Base-by-base conservation (phyloP, 306 rosid genomes). In the Vicia faba region DNA sequence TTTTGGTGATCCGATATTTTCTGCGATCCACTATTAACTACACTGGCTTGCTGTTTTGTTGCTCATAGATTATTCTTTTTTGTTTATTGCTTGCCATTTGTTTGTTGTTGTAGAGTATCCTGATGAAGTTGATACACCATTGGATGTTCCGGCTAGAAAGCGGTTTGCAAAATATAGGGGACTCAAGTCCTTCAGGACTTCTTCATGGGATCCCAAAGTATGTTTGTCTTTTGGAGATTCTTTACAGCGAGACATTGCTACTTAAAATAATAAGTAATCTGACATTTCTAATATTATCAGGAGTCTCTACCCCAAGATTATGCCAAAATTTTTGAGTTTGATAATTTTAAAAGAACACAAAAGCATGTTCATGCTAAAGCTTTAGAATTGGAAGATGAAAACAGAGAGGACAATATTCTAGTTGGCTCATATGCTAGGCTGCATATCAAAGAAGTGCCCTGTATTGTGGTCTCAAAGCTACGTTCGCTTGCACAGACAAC, bases 201-300 rank as follows among this genome's bases (percentile, higher is more conserved):
- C 99, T 23, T 75, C 92, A 39, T 93, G 99, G 97, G 99, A 93
- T 81, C 88, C 99, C 76, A 91, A 86, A 73, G 99, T 93, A 84
- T 53, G 50, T 60, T 61, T 61, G 36, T 59, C 28, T 72, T 64
- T 70, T 53, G 50, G 68, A 57, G 15, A 53, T 51, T 60, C 55
- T 70, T 60, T 62, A 43, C 68, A 61, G 4, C 38, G 7, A 16
- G 38, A 31, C 50, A 23, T 36, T 72, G 36, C 33, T 16, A 60
- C 60, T 64, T 58, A 57, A 15, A 41, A 43, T 36, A 44, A 61
- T 64, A n/a, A 23, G 12, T 15, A 28, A 19, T 55, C 75, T 84
- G 65, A 77, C 56, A 10, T 64, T 44, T 39, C 44, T 33, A 25
- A 15, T 75, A 58, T 43, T 79, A 45, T 72, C 87, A 93, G 97